Percentiles rank a stretch among this genome's conserved stretches.
phyloP scores from a whole-genome alignment of 1,284 basidiomycete species.

The Ganoderma leucocontextum region DNA sequence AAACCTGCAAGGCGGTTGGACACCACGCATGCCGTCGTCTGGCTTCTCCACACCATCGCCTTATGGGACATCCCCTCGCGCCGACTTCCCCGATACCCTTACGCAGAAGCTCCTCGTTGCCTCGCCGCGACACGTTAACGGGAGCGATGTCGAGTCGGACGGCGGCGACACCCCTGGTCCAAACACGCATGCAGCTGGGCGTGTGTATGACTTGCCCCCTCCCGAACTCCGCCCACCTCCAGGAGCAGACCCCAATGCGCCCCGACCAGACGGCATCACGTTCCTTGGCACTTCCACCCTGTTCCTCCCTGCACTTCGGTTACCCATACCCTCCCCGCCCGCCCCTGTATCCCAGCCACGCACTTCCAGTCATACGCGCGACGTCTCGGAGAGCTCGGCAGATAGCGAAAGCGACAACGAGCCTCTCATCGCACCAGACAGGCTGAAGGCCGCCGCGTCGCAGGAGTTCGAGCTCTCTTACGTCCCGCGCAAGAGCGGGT shows the following conservation, averaged over 20 bases:
- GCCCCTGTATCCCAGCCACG: not conserved
- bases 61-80: conserved; percentile 45
- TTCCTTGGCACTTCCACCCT: conserved; percentile 65
- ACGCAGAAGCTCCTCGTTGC: conserved; percentile 56
- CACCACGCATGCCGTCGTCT: conserved; percentile 52
- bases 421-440: conserved; percentile 33
- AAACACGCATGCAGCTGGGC: conserved; percentile 31
- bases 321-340: conserved; percentile 24
- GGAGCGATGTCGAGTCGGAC: conserved; percentile 40
- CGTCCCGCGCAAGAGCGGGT: conserved; percentile 61
- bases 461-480: conserved; percentile 71
- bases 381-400: conserved; percentile 35
- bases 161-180: conserved; percentile 37
- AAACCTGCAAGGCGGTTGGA: conserved; percentile 46
- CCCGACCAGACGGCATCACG: conserved; percentile 42
- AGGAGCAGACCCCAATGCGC: conserved; percentile 17
- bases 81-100: conserved; percentile 56
- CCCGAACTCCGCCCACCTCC: conserved; percentile 54
- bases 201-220: conserved; percentile 46
- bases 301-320: conserved; percentile 47
- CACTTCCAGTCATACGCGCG: conserved; percentile 29
- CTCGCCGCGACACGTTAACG: conserved; percentile 43
- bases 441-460: conserved; percentile 35
- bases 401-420: conserved; percentile 45
- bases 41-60: conserved; percentile 60